A percentile compares a stretch with the other conserved stretches of the same genome.
Conservation (phyloP, 2,329 filamentous ascomycete species). For the Pezicula rhizophila region DNA sequence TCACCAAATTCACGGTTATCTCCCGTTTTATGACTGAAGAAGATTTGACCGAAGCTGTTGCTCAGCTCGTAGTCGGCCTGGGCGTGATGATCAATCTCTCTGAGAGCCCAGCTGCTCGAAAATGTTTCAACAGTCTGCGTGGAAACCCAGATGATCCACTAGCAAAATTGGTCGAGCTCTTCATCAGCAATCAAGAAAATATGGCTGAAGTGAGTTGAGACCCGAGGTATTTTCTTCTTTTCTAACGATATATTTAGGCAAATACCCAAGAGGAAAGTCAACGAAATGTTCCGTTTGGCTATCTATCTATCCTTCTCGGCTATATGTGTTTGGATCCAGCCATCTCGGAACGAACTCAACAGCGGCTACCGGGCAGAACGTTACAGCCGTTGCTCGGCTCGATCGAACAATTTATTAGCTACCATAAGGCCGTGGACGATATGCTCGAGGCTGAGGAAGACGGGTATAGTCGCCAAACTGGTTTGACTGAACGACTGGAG, state of each 20-base stretch:
- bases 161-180: constrained; percentile 55
- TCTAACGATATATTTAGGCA: constrained; percentile 39
- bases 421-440: constrained; percentile 53
- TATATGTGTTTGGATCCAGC: constrained; percentile 61
- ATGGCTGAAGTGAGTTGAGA: constrained; percentile 58
- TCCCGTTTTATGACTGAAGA: constrained; percentile 42
- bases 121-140: constrained; percentile 36
- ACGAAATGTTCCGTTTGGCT: constrained; percentile 78
- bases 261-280: constrained; percentile 70
- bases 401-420: constrained; percentile 55
- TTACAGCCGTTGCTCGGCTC: constrained; percentile 47
- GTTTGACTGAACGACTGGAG: constrained; percentile 33
- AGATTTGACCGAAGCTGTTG: constrained; percentile 48
- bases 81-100: constrained; percentile 84
- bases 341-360: constrained; percentile 36
- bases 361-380: constrained; percentile 37
- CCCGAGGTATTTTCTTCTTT: not conserved
- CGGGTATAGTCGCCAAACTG: constrained; percentile 36
- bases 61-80: constrained; percentile 70
- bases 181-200: constrained; percentile 59
- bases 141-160: constrained; percentile 39
- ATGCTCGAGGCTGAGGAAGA: constrained; percentile 35
- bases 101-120: constrained; percentile 61
- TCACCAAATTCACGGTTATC: constrained; percentile 43
- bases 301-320: constrained; percentile 76